Evolutionary conservation across 73 alveolate genomes (phyloP).

Genomic region (Paraurostyla sp.): DNA sequence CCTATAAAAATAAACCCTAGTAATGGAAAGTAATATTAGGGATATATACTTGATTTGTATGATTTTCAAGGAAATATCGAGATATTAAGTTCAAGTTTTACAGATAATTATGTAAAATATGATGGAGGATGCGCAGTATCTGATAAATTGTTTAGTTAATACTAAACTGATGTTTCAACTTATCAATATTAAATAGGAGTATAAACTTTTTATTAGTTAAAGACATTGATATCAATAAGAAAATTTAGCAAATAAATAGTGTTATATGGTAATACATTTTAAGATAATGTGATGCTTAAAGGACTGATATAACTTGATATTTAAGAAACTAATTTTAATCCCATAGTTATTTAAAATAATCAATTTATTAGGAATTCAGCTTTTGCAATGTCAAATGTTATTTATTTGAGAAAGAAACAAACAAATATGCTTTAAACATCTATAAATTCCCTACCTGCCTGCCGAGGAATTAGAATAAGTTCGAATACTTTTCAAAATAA

Average conservation of each 20-base stretch:
- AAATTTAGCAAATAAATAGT: background rate
- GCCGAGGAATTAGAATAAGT: conserved; percentile 22
- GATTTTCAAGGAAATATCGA: conserved; percentile 8
- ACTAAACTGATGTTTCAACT: background rate
- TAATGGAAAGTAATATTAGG: background rate
- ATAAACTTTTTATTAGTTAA: background rate
- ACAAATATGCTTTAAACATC: background rate
- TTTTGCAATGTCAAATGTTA: background rate
- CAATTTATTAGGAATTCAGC: background rate
- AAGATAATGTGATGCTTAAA: background rate
- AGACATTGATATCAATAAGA: conserved; percentile 32
- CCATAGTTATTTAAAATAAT: background rate
- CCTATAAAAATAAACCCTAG: conserved; percentile 29
- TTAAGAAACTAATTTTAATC: background rate
- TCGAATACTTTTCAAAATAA: background rate
- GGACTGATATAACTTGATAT: background rate
- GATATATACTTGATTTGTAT: background rate
- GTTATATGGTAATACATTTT: background rate
- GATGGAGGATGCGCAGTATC: conserved; percentile 2
- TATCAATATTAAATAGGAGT: background rate
- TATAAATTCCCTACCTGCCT: background rate
- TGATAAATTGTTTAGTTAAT: background rate
- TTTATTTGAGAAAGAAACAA: background rate
- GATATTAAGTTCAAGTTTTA: background rate
- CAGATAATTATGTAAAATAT: background rate